phyloP scores from a whole-genome alignment of 306 rosid species.

The Carpinus fangiana region DNA sequence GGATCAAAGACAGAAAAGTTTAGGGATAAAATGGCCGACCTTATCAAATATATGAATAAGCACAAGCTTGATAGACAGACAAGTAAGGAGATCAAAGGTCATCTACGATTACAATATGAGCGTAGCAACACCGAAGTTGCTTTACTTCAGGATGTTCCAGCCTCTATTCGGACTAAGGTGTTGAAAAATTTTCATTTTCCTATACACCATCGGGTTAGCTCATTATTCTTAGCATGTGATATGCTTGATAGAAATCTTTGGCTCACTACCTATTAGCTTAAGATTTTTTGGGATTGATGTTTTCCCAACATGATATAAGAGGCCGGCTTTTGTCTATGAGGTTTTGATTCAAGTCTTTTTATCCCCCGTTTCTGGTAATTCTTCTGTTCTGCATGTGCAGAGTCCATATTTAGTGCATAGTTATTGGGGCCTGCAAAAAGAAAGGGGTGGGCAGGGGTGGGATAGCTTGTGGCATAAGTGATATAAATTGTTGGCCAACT shows the following conservation, averaged over 20 bases:
- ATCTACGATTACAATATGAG: conserved; percentile 49
- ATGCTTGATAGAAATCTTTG: neutral
- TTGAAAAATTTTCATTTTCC: neutral
- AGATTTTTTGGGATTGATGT: neutral
- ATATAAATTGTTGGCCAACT: no score
- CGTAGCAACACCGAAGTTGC: conserved; percentile 44
- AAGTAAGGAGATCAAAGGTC: conserved; percentile 41
- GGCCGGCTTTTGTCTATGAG: neutral
- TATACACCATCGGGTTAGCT: neutral
- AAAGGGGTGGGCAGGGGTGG: no score
- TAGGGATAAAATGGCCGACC: conserved; percentile 57
- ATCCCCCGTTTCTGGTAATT: neutral
- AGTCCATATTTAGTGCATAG: neutral
- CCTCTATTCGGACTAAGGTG: conserved; percentile 59
- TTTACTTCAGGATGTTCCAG: conserved; percentile 55
- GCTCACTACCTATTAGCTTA: neutral
- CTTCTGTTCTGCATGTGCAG: neutral
- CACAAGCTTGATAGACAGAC: conserved; percentile 43
- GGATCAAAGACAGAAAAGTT: conserved; percentile 68
- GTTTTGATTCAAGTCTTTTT: neutral
- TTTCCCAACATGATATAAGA: neutral
- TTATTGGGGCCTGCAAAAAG: no score
- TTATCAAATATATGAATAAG: conserved; percentile 46
- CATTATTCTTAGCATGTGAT: neutral
- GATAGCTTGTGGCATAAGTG: no score